A percentile compares a stretch with the other conserved stretches of the same genome.
These are phyloP conservation scores for Phytopythium cucurbitacearum DNA, from an alignment of 352 stramenopile species.

Conservation along the genomic window DNA sequence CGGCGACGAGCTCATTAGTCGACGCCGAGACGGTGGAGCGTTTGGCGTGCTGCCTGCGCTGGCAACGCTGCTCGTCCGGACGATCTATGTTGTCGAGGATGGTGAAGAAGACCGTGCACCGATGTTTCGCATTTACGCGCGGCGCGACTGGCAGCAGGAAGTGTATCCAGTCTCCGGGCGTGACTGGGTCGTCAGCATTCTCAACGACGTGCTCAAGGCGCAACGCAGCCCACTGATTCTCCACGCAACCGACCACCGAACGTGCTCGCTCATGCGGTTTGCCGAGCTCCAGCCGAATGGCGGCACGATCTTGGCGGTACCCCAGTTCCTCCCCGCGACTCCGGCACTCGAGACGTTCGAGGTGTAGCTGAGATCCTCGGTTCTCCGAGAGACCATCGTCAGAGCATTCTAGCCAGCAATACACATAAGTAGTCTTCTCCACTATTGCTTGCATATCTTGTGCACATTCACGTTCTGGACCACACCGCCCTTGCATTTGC, in stretches of 20 bases:
- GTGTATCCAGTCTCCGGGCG: not conserved
- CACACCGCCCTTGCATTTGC: no score
- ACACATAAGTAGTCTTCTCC: no score
- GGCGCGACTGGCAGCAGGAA: not conserved
- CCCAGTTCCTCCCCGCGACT: no score
- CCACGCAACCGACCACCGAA: not conserved
- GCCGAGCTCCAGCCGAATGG: not conserved
- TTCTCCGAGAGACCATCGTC: no score
- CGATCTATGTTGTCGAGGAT: constrained; percentile 1
- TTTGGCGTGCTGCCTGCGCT: not conserved
- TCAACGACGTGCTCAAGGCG: not conserved
- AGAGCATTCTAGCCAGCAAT: no score
- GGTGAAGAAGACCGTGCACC: not conserved
- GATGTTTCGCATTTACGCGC: constrained; percentile 3
- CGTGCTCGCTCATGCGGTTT: constrained; percentile 5
- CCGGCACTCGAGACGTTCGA: no score
- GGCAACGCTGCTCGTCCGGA: not conserved
- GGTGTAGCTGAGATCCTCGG: no score
- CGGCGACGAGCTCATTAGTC: not conserved
- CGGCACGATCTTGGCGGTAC: no score
- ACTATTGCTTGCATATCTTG: no score
- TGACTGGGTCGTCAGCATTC: not conserved
- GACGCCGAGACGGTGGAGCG: no score
- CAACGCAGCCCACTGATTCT: not conserved
- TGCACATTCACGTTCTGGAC: no score